Base-by-base conservation (phyloP, 2,329 filamentous ascomycete genomes). In the Fusarium verticillioides region DNA sequence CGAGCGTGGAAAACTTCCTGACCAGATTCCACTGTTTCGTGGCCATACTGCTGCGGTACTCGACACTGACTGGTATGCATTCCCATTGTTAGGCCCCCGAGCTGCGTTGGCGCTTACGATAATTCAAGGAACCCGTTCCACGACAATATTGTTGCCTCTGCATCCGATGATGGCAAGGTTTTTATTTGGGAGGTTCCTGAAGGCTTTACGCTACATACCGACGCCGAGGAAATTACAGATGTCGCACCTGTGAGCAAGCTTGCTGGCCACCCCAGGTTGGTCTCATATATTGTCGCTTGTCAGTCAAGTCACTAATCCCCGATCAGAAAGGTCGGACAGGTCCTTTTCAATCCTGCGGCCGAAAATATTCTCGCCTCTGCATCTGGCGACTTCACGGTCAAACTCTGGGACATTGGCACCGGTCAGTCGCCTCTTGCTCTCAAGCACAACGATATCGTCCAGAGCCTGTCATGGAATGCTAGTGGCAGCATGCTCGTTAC, bases 111-210 rank as follows among this genome's bases (percentile, higher is more conserved):
- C 46, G 57, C 63, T 78, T 57, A 79, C 71, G 23, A 42, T 37
- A 52, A 57, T 53, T 40, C 42, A 47, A 96, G 94, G 94, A 96
- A 95, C 83, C 96, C 96, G 28, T 98, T 98, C 87, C 95, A 99
- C 85, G 96, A 99, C 83, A 92, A 90, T 69, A 85, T 99, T 78
- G 91, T 99, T 80, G 94, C 96, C 23, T 99, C 96, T 54, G 95
- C 93, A 66, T 97, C 96, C 59, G 96, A 99, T 81, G 96, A 99
- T 84, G 96, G 93, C 82, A 98, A 97, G 88, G 92, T 98, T 78
- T 97, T 97, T 81, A 88, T 99, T 79, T 99, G 96, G 96, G 90
- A 95, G 85, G 96, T 99, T 44, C 96, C 96, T 15, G 87, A 97
- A 77, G 89, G 89, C 82, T 98, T 98, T 82, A 92, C 93, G 7